phyloP scores from a whole-genome alignment of 768 basidiomycete genomes.

The Lactifluus volemus region DNA sequence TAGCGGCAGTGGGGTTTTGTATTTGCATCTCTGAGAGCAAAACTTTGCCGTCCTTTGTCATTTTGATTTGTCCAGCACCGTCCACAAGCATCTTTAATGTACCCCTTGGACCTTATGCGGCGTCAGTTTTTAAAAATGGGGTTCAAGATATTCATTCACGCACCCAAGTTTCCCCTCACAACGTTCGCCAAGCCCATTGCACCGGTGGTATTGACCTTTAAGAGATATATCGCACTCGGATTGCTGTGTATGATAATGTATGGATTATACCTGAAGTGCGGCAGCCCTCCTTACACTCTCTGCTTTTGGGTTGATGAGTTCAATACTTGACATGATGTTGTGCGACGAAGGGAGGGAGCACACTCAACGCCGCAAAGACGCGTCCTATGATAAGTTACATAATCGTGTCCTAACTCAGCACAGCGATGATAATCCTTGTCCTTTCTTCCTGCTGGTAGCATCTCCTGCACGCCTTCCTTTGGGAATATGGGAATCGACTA shows the following conservation, averaged over 20 bases:
- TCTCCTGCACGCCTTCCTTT: constrained; percentile 17
- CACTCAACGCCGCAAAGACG: not conserved
- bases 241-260: constrained; percentile 17
- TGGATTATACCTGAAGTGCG: constrained; percentile 70
- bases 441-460: not conserved
- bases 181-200: constrained; percentile 97
- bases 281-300: constrained; percentile 87
- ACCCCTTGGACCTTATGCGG: constrained; percentile 74
- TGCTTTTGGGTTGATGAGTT: constrained; percentile 94
- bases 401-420: not conserved
- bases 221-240: constrained; percentile 18
- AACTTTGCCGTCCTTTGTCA: constrained; percentile 99
- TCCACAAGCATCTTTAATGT: constrained; percentile 99
- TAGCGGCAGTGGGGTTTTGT: constrained; percentile 96
- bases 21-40: constrained; percentile 99
- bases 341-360: not conserved
- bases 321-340: constrained; percentile 52
- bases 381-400: not conserved
- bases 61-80: constrained; percentile 96
- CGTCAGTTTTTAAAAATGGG: not conserved
- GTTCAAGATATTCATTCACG: constrained; percentile 21
- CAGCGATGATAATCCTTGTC: constrained; percentile 10
- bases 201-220: constrained; percentile 82
- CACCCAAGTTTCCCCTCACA: constrained; percentile 95
- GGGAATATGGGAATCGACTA: constrained; percentile 14